Base-by-base conservation (phyloP, 2,329 filamentous ascomycete species). In the Penicillium glabrum region DNA sequence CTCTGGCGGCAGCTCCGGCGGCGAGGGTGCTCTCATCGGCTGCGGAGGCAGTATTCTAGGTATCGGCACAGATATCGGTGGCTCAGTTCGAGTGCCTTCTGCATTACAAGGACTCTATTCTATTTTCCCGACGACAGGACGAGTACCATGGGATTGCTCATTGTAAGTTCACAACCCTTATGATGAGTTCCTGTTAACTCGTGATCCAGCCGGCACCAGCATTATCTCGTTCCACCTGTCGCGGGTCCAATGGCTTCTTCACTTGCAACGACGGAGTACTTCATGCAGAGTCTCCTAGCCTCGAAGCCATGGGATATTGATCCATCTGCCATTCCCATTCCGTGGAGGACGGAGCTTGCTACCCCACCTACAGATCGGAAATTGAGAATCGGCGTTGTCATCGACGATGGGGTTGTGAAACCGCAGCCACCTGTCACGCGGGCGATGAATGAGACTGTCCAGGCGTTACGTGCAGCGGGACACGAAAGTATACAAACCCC, bases 401-500 rank as follows among this genome's bases (percentile, higher is more conserved):
- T 81, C 76, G 78, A 83, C 67, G 85, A 88, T 58, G 83, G 80
- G 0, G 76, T 87, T 7, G 83, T 87, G 1, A 80, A 77, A 59
- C 83, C 83, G 0, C 85, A 86, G 55, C 85, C 85, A 1, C 85
- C 85, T 0, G 77, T 88, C 19, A 71, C 73, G 1, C 74, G 86
- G 27, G 86, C 84, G 0, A 67, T 90, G 49, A 69, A 73, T 3
- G 69, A 76, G 6, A 72, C 83, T 0, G 77, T 76, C 0, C 69
- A 74, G 80, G 87, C 35, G 68, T 87, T 54, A 72, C 86, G 2
- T 79, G 86, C 8, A 83, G 85, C 80, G 67, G 82, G 61, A 72
- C 82, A 21, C 75, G 79, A 60, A 78, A 81, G 66, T 68, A 57
- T 41, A 27, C 10, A 13, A 29, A 3, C 2, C 6, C 11, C 11